Base-by-base conservation (phyloP, 1,139 yeast genomes). In the Pichia cactophila region DNA sequence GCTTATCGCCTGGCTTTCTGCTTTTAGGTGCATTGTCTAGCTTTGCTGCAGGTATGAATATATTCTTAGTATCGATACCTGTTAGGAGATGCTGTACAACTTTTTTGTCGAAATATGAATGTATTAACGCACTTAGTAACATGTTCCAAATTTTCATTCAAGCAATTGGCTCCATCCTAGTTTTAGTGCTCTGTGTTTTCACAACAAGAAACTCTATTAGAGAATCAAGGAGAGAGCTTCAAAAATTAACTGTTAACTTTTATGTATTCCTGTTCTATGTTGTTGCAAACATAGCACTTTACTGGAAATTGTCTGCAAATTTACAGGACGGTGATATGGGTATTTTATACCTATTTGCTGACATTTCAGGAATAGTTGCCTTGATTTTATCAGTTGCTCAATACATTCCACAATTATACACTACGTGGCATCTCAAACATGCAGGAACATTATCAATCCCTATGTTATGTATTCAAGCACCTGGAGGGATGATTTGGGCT, bases 401-500 rank as follows among this genome's bases (percentile, higher is more conserved):
- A 65, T 88, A 86, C 59, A 71, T 87, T 43, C 96, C 96, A 0
- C 96, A 88, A 65, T 75, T 88, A 12, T 67, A 71, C 56, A 86
- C 92, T 33, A 87, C 96, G 0, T 82, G 73, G 60, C 63, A 59
- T 2, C 72, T 86, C 51, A 83, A 83, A 59, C 90, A 83, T 57
- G 83, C 94, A 0, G 96, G 96, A 2, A 82, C 90, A 0, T 71
- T 88, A 37, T 85, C 95, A 0, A 72, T 86, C 26, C 78, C 83
- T 7, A 86, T 86, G 88, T 85, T 88, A 92, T 70, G 82, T 48
- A 76, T 88, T 55, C 96, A 88, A 63, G 86, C 95, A 17, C 96
- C 96, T 0, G 96, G 96, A 14, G 95, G 96, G 28, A 83, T 78
- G 58, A 54, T 86, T 2, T 87, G 92, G 82, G 78, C 94, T 0